phyloP scores from a whole-genome alignment of 2,329 filamentous ascomycete genomes.

The Colletotrichum sublineola region DNA sequence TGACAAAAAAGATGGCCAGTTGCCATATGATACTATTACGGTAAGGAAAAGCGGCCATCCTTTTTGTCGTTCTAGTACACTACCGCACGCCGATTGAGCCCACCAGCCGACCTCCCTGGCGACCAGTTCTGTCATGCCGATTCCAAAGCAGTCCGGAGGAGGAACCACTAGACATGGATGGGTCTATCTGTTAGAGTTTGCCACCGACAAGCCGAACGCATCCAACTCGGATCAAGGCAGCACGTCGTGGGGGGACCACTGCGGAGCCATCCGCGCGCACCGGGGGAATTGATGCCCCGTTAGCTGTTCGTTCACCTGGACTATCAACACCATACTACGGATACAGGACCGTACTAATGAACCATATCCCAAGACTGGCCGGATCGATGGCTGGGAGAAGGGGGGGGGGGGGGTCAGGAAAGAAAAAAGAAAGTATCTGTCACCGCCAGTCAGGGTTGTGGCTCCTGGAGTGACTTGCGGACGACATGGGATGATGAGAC shows the following conservation, averaged over 20 bases:
- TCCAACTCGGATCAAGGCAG: constrained; percentile 8
- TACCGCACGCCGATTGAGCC: background rate
- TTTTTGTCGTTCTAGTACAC: too few relatives aligned
- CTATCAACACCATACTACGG: background rate
- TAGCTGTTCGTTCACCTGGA: background rate
- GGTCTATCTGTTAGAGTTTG: constrained; percentile 28
- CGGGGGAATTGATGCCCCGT: constrained; percentile 37
- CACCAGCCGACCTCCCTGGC: background rate
- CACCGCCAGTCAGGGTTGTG: background rate
- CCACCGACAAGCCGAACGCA: background rate
- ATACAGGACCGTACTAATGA: background rate
- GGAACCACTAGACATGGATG: constrained; percentile 4
- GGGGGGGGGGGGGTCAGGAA: background rate
- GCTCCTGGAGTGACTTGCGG: background rate
- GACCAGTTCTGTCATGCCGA: constrained; percentile 21
- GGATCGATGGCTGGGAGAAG: background rate
- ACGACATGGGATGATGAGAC: constrained; percentile 19
- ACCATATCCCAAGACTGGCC: background rate
- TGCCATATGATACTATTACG: too few relatives aligned
- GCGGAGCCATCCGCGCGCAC: constrained; percentile 21
- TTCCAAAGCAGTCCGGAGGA: constrained; percentile 12
- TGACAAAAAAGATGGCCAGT: too few relatives aligned
- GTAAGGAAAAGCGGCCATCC: too few relatives aligned
- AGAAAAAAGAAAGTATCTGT: background rate
- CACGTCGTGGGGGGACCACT: background rate